phyloP scores from a whole-genome alignment of 345 rosid species.

The Microthlaspi erraticum region DNA sequence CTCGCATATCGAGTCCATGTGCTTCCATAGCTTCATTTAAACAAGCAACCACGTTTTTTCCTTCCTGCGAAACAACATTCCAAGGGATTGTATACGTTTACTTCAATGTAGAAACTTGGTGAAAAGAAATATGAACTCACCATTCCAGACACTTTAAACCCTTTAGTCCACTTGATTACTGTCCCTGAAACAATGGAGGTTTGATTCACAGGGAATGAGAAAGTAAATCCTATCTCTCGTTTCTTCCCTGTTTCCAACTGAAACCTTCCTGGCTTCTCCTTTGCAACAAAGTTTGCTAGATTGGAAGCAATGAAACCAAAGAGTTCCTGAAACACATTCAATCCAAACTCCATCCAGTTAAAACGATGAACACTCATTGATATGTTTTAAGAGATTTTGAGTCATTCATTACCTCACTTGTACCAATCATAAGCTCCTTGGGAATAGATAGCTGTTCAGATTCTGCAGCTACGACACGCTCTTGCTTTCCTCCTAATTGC shows the following conservation, averaged over 20 bases:
- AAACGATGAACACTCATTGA: background rate
- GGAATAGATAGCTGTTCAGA: constrained; percentile 78
- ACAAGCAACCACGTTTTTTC: constrained; percentile 78
- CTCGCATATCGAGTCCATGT: constrained; percentile 68
- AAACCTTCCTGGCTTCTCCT: constrained; percentile 58
- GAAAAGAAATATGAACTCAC: constrained; percentile 37
- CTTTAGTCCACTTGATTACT: constrained; percentile 86
- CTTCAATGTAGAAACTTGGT: background rate
- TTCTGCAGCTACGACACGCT: constrained; percentile 65
- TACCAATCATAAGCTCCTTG: constrained; percentile 70
- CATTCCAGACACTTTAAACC: constrained; percentile 85
- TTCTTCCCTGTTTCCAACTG: constrained; percentile 57
- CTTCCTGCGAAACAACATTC: constrained; percentile 56
- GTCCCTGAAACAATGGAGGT: constrained; percentile 79
- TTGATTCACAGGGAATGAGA: constrained; percentile 85
- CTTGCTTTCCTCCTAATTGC: constrained; percentile 71
- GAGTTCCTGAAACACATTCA: constrained; percentile 57
- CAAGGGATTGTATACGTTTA: background rate
- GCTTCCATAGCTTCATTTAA: constrained; percentile 83
- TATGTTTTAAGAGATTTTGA: background rate
- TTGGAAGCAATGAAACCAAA: constrained; percentile 79
- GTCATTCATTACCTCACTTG: constrained; percentile 61
- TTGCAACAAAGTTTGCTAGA: constrained; percentile 58
- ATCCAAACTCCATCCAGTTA: background rate
- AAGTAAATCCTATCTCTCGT: constrained; percentile 87